Evolutionary conservation across 331 rosid genomes (phyloP), one percentile per base, ranked within the genome.

Genomic region (Malus hybrid): DNA sequence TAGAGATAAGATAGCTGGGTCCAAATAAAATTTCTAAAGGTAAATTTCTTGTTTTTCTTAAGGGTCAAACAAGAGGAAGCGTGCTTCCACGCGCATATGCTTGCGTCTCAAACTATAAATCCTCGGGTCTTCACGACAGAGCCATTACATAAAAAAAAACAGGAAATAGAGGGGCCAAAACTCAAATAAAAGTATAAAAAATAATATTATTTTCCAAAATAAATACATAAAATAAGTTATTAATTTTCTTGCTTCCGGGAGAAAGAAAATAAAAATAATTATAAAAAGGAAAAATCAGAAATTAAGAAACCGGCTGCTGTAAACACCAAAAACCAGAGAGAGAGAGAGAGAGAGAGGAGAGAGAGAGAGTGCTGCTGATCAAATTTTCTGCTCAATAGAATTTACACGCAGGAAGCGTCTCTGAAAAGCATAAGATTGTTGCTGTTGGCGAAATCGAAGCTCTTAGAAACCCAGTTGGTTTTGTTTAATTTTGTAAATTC

Each of bases 281-380:
- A 36, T n/a, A 52, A 73, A 74, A 60, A 2, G 4, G 34, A 65
- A 70, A 64, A 44, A 6, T 27, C 10, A 15, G 48, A 77, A 79
- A 85, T 52, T 52, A 85, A 85, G 87, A 90, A 83, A 84, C 83
- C 90, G 91, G 93, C 87, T 83, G 91, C 90, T 78, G 92, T 67
- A 65, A 72, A 80, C 82, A 80, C 89, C 93, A 76, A 87, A 85
- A 92, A 76, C 84, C 88, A 86, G 87, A 83, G 87, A 71, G 81
- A 66, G 75, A 74, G 83, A 71, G 77, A 79, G 22, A 27, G 31
- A 54, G 48, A 54, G 64, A 44, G 27, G 83, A 76, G 61, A 61
- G 75, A 50, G 73, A 67, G 80, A 71, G 79, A 68, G 78, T 76
- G 73, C 62, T 75, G 57, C 72, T 82, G 63, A 84, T 82, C 77